Conservation (phyloP, 225 moss, liverwort and hornwort species). For the Climacium dendroides region DNA sequence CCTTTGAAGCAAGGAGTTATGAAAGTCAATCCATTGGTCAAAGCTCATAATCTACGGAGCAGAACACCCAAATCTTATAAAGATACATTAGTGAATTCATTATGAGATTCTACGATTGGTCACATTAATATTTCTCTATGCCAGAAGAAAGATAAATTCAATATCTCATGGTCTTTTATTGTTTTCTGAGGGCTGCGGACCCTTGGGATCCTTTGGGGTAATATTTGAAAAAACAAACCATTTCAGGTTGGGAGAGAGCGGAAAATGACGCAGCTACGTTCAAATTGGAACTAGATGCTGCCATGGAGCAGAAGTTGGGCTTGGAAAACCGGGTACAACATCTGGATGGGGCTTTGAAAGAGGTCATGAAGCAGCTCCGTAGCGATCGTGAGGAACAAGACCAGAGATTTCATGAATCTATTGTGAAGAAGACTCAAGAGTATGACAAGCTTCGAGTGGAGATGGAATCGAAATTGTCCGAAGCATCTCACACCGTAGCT, state of each 20-base stretch:
- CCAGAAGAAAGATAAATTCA: neutral
- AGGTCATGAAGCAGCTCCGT: slow-evolving; percentile 76
- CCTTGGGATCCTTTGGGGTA: neutral
- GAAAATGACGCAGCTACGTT: slow-evolving; percentile 50
- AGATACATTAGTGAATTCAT: neutral
- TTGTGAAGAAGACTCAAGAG: slow-evolving; percentile 55
- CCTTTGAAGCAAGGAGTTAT: neutral
- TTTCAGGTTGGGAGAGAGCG: slow-evolving; percentile 81
- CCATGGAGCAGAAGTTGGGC: slow-evolving; percentile 49
- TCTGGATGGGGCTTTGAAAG: slow-evolving; percentile 76
- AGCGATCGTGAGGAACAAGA: slow-evolving; percentile 79
- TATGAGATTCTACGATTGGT: neutral
- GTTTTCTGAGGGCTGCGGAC: neutral
- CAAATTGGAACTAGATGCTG: slow-evolving; percentile 52
- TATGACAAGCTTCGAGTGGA: slow-evolving; percentile 64
- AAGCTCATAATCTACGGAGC: neutral
- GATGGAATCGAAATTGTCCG: slow-evolving; percentile 66
- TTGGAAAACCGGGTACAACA: slow-evolving; percentile 77
- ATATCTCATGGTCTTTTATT: neutral
- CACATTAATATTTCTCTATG: neutral
- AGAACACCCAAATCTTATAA: neutral
- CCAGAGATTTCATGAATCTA: slow-evolving; percentile 55
- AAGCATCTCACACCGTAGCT: slow-evolving; percentile 31
- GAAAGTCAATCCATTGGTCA: neutral
- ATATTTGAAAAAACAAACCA: neutral